Evolutionary conservation across 495 filamentous ascomycete genomes (phyloP), one percentile per base, ranked within the genome.

Genomic region (Annulohypoxylon stygium): DNA sequence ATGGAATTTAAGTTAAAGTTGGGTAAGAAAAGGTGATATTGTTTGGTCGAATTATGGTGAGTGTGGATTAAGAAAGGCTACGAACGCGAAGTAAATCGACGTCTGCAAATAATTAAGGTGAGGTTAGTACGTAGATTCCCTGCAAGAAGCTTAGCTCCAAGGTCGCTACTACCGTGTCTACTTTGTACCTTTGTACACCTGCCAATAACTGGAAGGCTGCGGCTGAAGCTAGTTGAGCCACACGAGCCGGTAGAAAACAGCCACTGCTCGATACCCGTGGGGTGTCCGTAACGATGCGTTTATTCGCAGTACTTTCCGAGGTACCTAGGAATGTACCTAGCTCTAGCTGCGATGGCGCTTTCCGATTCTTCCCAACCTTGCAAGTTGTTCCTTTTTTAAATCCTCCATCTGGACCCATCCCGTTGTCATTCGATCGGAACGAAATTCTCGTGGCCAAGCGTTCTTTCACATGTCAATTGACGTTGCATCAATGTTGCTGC

Each of bases 391-490:
- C 6, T 51, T 51, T 51, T 51, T 51, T 26, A 1, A 25, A 20
- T 50, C 47, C 9, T 16, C 48, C 9, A 30, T 6, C 12, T 2
- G 23, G 11, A 26, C 25, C 25, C 25, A 54, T 54, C 25, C 12
- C 23, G 4, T 6, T 54, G 25, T 33, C 25, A 33, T 30, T 54
- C 25, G 34, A 26, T 11, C 50, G 37, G 18, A 48, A 1, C 58
- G 61, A 50, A 61, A 59, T 57, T 50, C 41, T 55, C 30, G 45
- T 66, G 26, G 41, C 60, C 67, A 61, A 69, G 23, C 53, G 37
- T 53, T 62, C 47, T 70, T 71, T 73, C 71, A 76, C 70, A 76
- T 70, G 69, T 67, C 41, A 74, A 65, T 67, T 69, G 61, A 73
- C 37, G 69, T 61, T 69, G 37, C 62, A 74, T 70, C 57, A 41